These are phyloP conservation scores for Mortierella antarctica DNA, from an alignment of 192 early-diverging fungal genomes.

Conservation along the genomic window DNA sequence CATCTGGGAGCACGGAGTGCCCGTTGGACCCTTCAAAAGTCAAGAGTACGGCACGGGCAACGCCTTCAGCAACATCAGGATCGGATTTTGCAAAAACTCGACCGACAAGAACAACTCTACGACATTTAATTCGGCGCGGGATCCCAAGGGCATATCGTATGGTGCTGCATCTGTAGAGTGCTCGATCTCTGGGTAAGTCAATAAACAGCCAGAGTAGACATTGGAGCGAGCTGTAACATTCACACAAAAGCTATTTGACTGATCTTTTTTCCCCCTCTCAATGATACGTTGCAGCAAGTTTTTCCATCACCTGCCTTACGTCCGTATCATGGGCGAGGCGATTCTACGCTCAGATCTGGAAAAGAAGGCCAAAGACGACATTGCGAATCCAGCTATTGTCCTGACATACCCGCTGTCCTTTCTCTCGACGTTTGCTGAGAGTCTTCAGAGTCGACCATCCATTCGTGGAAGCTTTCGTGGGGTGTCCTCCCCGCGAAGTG, in stretches of 20 bases:
- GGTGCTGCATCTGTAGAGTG: slow-evolving; percentile 52
- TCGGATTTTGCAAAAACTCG: slow-evolving; percentile 55
- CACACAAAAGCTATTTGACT: background rate
- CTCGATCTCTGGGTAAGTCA: slow-evolving; percentile 51
- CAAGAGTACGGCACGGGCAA: slow-evolving; percentile 55
- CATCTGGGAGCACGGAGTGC: slow-evolving; percentile 53
- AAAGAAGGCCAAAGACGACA: slow-evolving; percentile 16
- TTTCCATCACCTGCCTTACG: slow-evolving; percentile 42
- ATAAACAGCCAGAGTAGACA: background rate
- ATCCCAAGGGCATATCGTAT: slow-evolving; percentile 34
- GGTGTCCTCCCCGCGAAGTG: slow-evolving; percentile 6
- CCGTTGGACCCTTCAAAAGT: slow-evolving; percentile 54
- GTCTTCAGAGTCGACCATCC: slow-evolving; percentile 49
- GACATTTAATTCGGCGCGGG: slow-evolving; percentile 21
- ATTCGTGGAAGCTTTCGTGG: slow-evolving; percentile 43
- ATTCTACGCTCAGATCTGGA: slow-evolving; percentile 29
- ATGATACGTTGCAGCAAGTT: slow-evolving; percentile 25
- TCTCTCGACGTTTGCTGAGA: slow-evolving; percentile 40
- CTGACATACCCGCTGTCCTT: slow-evolving; percentile 45
- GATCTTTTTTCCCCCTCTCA: background rate
- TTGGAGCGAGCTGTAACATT: background rate
- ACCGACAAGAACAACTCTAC: slow-evolving; percentile 30
- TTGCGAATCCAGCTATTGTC: slow-evolving; percentile 3
- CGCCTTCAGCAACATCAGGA: slow-evolving; percentile 48
- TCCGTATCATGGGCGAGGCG: slow-evolving; percentile 25